phyloP scores from a whole-genome alignment of 2,329 filamentous ascomycete species.

The Apiospora phragmitis region DNA sequence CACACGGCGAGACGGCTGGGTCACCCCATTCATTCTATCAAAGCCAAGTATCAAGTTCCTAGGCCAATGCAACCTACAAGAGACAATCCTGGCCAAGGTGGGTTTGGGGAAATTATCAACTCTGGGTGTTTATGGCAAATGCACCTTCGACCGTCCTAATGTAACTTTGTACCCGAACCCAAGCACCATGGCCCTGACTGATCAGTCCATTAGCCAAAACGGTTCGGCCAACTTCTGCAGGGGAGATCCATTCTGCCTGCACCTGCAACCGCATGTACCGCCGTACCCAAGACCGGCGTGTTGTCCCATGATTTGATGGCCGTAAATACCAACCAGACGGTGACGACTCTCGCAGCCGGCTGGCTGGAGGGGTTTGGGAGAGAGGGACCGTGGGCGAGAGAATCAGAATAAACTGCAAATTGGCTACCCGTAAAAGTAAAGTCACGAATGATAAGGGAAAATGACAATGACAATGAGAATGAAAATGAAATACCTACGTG shows the following conservation, averaged over 20 bases:
- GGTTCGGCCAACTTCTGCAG: constrained; percentile 4
- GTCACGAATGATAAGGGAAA: too few relatives aligned
- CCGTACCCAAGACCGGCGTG: background rate
- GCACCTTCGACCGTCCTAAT: background rate
- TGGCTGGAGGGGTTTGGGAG: too few relatives aligned
- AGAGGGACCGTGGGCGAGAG: too few relatives aligned
- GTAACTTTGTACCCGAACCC: background rate
- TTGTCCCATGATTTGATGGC: background rate
- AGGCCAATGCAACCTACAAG: constrained; percentile 8
- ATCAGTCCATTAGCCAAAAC: constrained; percentile 2
- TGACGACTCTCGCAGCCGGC: too few relatives aligned
- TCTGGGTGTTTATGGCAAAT: constrained; percentile 12
- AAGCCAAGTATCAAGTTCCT: constrained; percentile 10
- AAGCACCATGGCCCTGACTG: background rate
- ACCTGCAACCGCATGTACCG: background rate
- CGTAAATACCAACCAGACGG: background rate
- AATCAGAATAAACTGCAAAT: too few relatives aligned
- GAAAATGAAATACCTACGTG: background rate
- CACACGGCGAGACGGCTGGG: constrained; percentile 4
- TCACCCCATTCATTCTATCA: constrained; percentile 8
- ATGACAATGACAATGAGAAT: too few relatives aligned
- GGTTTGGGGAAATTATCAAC: constrained; percentile 14
- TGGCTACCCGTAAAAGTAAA: too few relatives aligned
- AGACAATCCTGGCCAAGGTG: constrained; percentile 10
- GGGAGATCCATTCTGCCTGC: background rate